phyloP scores from a whole-genome alignment of 257 asterid genomes.

The Nyctanthes arbortristis region DNA sequence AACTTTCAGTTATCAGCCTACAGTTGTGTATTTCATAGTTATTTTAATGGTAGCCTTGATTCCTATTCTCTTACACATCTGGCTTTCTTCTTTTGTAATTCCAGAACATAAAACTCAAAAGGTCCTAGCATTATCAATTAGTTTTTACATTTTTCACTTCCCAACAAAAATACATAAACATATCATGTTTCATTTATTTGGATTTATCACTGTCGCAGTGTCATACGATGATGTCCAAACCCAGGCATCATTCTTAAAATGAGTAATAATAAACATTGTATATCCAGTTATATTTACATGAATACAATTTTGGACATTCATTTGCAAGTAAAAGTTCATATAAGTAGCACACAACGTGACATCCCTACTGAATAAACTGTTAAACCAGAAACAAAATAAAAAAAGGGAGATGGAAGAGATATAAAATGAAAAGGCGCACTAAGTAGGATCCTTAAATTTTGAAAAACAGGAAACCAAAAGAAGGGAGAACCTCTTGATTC shows the following conservation, averaged over 20 bases:
- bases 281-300: not conserved
- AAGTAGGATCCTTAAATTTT: constrained; percentile 19
- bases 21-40: not conserved
- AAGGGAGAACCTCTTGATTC: constrained; percentile 7
- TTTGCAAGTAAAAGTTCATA: not conserved
- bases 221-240: not conserved
- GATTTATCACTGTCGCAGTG: not conserved
- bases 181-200: not conserved
- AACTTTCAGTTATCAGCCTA: not conserved
- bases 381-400: too few species aligned
- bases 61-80: not conserved
- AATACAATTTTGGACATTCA: not conserved
- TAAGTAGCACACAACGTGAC: not conserved
- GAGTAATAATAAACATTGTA: constrained; percentile 4
- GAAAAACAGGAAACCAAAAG: constrained; percentile 16
- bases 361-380: not conserved
- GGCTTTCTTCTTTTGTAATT: not conserved
- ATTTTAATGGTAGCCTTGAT: not conserved
- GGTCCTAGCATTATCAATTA: not conserved
- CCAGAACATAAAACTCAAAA: not conserved
- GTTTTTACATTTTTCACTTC: not conserved
- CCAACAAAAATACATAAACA: not conserved
- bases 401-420: not conserved
- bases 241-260: not conserved
- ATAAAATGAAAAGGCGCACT: constrained; percentile 11